Evolutionary conservation across 2,329 filamentous ascomycete genomes (phyloP).

Genomic region (Sarocladium kiliense): DNA sequence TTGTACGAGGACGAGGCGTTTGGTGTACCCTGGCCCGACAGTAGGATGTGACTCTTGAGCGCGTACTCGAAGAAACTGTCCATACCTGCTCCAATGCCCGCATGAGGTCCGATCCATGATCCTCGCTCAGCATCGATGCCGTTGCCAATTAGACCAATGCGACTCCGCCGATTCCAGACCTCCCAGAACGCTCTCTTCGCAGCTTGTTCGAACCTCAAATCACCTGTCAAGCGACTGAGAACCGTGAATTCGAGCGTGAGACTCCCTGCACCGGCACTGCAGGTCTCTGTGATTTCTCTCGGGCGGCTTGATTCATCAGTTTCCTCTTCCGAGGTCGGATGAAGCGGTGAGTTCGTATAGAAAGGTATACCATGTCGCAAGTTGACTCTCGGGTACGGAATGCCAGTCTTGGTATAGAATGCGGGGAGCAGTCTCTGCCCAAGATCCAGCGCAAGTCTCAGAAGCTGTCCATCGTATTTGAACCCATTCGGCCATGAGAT

Average conservation of each 20-base stretch:
- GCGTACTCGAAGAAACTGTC: constrained; percentile 99
- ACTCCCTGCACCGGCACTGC: constrained; percentile 93
- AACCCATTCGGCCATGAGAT: constrained; percentile 75
- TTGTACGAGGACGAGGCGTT: constrained; percentile 38
- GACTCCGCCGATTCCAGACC: constrained; percentile 84
- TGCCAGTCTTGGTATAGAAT: constrained; percentile 84
- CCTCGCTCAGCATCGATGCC: constrained; percentile 91
- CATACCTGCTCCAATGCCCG: constrained; percentile 93
- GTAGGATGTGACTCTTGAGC: constrained; percentile 84
- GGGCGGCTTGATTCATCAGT: constrained; percentile 35
- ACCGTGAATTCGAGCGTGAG: constrained; percentile 90
- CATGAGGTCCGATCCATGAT: constrained; percentile 79
- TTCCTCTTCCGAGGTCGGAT: constrained; percentile 30
- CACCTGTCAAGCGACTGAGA: constrained; percentile 80
- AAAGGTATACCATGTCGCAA: constrained; percentile 87
- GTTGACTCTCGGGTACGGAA: constrained; percentile 94
- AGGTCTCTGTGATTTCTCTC: constrained; percentile 86
- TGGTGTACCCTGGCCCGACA: constrained; percentile 66
- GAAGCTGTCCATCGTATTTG: constrained; percentile 80
- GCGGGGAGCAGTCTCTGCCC: constrained; percentile 81
- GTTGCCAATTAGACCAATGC: constrained; percentile 81
- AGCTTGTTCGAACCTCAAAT: constrained; percentile 79
- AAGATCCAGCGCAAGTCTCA: constrained; percentile 84
- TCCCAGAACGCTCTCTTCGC: constrained; percentile 95
- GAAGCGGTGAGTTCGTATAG: constrained; percentile 79